Base-by-base conservation (phyloP, 768 basidiomycete genomes). In the Phanerodontia chrysosporium region DNA sequence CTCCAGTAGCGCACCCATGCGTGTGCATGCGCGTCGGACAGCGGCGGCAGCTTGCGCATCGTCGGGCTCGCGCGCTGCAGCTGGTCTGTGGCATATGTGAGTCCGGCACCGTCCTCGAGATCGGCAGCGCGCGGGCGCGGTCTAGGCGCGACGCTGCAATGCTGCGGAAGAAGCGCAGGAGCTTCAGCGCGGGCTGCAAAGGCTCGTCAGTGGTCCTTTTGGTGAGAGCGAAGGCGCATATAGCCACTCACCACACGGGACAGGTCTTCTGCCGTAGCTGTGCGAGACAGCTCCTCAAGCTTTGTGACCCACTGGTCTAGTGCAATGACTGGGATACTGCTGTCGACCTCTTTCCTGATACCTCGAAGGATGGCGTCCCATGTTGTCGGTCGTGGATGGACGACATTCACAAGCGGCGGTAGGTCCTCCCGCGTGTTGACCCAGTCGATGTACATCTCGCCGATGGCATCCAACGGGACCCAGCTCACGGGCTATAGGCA, bases 341-440 rank as follows among this genome's bases (percentile, higher is more conserved):
- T 28, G 9, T 49, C 49, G 6, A 61, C 18, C 18, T 30, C 51
- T 16, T 35, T 39, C 13, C 22, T 5, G 1, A 61, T 27, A 7
- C 39, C 60, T 1, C 24, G 2, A 6, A 56, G 12, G 54, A 60
- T 29, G 25, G 22, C 55, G 39, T 55, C 55, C 64, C 64, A 65
- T 21, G 46, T 18, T 13, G 45, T 49, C 1, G 62, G 61, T n/a
- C 57, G 55, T 7, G 64, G 64, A 49, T 65, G 64, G 13, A 61
- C 58, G 18, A 62, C 52, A 54, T 65, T 65, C 44, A 62, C 45
- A 7, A 62, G 21, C 21, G 53, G 42, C 1, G 64, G 64, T 3
- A 52, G 21, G 24, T 27, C 39, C 21, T 45, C 32, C 12, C 29
- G 8, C 21, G 35, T 28, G 3, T 9, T 21, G 3, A 61, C n/a